Conservation (phyloP, 2,329 filamentous ascomycete species). For the Neurospora sp. region DNA sequence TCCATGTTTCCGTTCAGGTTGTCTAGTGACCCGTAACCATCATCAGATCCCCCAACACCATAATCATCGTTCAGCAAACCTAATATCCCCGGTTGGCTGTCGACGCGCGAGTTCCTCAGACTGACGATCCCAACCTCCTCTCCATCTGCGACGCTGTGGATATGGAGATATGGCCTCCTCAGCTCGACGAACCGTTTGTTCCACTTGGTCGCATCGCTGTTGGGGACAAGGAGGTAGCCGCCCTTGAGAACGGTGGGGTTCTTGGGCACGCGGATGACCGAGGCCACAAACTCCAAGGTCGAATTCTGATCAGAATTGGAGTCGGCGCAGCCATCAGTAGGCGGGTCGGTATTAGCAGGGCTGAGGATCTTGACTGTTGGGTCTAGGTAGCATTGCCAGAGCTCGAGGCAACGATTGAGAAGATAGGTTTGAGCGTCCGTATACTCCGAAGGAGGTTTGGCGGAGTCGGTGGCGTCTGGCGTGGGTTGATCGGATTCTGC, state of each 20-base stretch:
- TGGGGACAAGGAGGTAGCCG: constrained; percentile 79
- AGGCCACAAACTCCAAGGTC: constrained; percentile 56
- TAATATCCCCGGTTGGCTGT: constrained; percentile 82
- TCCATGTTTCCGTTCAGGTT: not conserved
- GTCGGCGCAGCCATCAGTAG: constrained; percentile 46
- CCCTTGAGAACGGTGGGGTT: constrained; percentile 75
- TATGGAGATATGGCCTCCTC: constrained; percentile 80
- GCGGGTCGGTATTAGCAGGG: constrained; percentile 57
- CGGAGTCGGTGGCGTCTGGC: not conserved
- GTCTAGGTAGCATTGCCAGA: constrained; percentile 56
- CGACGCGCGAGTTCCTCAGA: constrained; percentile 79
- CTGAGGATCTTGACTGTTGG: constrained; percentile 46
- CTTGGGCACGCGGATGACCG: constrained; percentile 68
- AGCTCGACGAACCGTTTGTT: constrained; percentile 89
- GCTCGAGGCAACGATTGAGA: constrained; percentile 46
- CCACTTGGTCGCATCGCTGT: constrained; percentile 75
- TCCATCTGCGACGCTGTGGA: constrained; percentile 75
- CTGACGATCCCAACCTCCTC: constrained; percentile 89
- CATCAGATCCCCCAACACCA: not conserved
- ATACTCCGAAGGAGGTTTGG: constrained; percentile 29
- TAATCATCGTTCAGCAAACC: constrained; percentile 50
- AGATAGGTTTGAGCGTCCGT: constrained; percentile 36
- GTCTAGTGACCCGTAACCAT: not conserved
- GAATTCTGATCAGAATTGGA: constrained; percentile 29
- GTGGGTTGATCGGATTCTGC: constrained; percentile 9